A percentile compares a stretch with the other conserved stretches of the same genome.
Evolutionary conservation across 192 early-diverging fungal genomes (phyloP).

Genomic region (Backusella australiensis): DNA sequence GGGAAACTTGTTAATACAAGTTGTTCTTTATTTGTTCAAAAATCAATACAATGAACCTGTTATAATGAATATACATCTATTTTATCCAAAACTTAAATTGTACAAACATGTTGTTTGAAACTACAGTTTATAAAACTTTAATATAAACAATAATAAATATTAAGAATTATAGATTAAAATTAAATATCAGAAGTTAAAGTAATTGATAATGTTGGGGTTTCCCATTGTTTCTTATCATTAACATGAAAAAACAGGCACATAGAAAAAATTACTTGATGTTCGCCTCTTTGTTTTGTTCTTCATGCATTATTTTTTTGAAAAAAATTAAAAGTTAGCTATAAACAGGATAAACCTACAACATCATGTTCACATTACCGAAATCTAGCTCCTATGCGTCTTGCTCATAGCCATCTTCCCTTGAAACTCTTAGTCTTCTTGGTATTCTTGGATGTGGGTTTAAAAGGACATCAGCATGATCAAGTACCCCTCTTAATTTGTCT

Average conservation of each 20-base stretch:
- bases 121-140: background rate
- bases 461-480: background rate
- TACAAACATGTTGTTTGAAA: background rate
- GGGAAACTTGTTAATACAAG: too few species aligned
- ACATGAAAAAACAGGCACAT: background rate
- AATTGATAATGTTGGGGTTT: too few species aligned
- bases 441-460: background rate
- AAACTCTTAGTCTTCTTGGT: background rate
- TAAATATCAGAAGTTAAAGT: background rate
- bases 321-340: background rate
- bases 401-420: background rate
- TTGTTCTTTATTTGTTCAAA: too few species aligned
- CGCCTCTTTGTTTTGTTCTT: background rate
- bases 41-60: background rate
- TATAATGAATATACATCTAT: background rate
- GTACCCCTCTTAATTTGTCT: background rate
- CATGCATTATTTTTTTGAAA: background rate
- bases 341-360: background rate
- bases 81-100: background rate
- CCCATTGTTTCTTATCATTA: background rate
- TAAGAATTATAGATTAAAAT: background rate
- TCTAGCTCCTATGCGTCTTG: background rate
- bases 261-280: background rate
- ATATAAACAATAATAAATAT: background rate
- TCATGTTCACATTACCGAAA: background rate